These are phyloP conservation scores for Apophysomyces ossiformis DNA, from an alignment of 371 early-diverging fungal species.

Conservation along the genomic window DNA sequence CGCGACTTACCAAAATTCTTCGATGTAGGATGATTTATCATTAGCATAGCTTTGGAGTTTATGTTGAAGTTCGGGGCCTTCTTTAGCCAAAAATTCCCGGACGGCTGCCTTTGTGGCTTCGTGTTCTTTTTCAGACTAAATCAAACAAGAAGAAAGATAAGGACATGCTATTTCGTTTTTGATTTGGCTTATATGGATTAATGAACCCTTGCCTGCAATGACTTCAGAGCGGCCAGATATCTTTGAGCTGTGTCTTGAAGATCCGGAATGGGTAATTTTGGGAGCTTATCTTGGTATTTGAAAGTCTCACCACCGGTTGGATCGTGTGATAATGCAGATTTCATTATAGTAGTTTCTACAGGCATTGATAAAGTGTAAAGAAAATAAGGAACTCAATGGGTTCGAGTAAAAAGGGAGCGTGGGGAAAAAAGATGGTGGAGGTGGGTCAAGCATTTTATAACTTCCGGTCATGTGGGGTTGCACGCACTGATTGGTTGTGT, in stretches of 20 bases:
- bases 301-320: slow-evolving; percentile 37
- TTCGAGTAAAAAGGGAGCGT: slow-evolving; percentile 10
- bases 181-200: background rate
- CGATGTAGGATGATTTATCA: slow-evolving; percentile 60
- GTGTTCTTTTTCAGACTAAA: slow-evolving; percentile 62
- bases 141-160: too few species aligned
- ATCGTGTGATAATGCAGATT: slow-evolving; percentile 4
- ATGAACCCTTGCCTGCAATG: slow-evolving; percentile 63
- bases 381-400: slow-evolving; percentile 1
- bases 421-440: slow-evolving; percentile 11
- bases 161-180: too few species aligned
- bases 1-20: slow-evolving; percentile 58
- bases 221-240: slow-evolving; percentile 76
- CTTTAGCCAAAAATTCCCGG: slow-evolving; percentile 71
- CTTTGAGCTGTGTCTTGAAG: slow-evolving; percentile 79
- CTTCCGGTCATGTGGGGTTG: slow-evolving; percentile 10
- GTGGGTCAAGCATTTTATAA: background rate
- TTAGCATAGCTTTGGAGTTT: slow-evolving; percentile 70
- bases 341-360: background rate
- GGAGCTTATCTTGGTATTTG: slow-evolving; percentile 66
- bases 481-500: slow-evolving; percentile 5
- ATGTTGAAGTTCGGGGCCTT: slow-evolving; percentile 79
- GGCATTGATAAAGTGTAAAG: slow-evolving; percentile 2
- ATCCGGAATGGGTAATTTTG: slow-evolving; percentile 86
- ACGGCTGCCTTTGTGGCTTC: slow-evolving; percentile 64